phyloP scores from a whole-genome alignment of 2,329 filamentous ascomycete species.

The Paramyrothecium roridum region DNA sequence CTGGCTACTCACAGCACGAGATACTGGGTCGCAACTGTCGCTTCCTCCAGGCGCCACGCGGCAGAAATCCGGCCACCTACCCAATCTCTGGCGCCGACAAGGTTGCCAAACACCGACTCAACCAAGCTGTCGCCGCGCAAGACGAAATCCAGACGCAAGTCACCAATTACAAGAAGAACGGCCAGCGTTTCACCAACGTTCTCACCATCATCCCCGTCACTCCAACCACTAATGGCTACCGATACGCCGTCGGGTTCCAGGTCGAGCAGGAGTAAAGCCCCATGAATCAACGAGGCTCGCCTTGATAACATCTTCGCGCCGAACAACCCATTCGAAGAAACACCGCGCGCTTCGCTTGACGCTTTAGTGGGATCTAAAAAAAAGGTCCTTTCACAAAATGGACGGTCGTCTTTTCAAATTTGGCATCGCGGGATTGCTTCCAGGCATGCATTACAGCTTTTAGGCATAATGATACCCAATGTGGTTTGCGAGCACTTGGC shows the following conservation, averaged over 20 bases:
- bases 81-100: constrained; percentile 25
- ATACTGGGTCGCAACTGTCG: constrained; percentile 79
- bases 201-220: constrained; percentile 81
- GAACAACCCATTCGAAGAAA: too few species aligned
- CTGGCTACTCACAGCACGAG: constrained; percentile 73
- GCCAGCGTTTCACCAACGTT: constrained; percentile 75
- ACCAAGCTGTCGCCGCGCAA: constrained; percentile 38
- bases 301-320: background rate
- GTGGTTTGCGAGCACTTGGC: background rate
- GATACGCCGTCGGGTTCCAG: constrained; percentile 79
- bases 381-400: too few species aligned
- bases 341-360: too few species aligned
- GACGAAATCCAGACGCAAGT: constrained; percentile 50
- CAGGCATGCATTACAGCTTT: background rate
- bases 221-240: constrained; percentile 61
- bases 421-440: too few species aligned
- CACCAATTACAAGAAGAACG: constrained; percentile 80
- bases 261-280: constrained; percentile 53
- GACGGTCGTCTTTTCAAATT: too few species aligned
- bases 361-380: too few species aligned
- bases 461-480: background rate
- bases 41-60: constrained; percentile 76
- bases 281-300: background rate
- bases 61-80: constrained; percentile 21
- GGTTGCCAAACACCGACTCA: constrained; percentile 55